Conservation (phyloP, 2,329 filamentous ascomycete species). For the Lachnellula arida region DNA sequence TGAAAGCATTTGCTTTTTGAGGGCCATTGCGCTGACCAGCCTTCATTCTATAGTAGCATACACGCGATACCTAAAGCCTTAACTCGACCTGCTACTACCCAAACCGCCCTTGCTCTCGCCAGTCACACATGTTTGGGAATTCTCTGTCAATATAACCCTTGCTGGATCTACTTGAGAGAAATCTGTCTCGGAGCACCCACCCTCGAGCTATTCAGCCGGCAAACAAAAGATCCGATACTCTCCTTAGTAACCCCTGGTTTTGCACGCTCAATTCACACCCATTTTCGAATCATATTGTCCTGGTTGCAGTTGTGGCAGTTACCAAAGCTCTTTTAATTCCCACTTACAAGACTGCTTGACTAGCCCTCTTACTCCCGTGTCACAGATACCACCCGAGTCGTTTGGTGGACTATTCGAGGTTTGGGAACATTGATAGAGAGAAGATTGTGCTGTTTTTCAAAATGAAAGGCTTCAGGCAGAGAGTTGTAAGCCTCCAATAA, state of each 20-base stretch:
- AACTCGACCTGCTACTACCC: not conserved
- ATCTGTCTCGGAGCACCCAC: not conserved
- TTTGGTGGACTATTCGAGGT: not conserved
- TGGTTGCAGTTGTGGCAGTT: too few relatives aligned
- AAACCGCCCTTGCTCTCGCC: not conserved
- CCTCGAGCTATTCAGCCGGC: not conserved
- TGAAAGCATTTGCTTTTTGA: not conserved
- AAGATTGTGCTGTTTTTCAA: constrained; percentile 35
- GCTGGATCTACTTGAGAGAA: not conserved
- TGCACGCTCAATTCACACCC: too few relatives aligned
- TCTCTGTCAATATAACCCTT: not conserved
- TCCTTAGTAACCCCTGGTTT: too few relatives aligned
- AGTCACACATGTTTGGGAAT: not conserved
- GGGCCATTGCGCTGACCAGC: constrained; percentile 10
- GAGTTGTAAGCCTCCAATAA: constrained; percentile 67
- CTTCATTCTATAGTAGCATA: not conserved
- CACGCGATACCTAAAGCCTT: not conserved
- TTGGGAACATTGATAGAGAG: not conserved
- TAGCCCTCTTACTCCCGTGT: not conserved
- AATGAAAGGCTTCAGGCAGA: constrained; percentile 97
- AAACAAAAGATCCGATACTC: not conserved
- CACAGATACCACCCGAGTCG: not conserved
- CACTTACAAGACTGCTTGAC: not conserved
- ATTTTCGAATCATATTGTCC: too few relatives aligned
- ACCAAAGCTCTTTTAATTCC: too few relatives aligned